Conservation (phyloP, 2,329 filamentous ascomycete species). For the Stenocarpella maydis region DNA sequence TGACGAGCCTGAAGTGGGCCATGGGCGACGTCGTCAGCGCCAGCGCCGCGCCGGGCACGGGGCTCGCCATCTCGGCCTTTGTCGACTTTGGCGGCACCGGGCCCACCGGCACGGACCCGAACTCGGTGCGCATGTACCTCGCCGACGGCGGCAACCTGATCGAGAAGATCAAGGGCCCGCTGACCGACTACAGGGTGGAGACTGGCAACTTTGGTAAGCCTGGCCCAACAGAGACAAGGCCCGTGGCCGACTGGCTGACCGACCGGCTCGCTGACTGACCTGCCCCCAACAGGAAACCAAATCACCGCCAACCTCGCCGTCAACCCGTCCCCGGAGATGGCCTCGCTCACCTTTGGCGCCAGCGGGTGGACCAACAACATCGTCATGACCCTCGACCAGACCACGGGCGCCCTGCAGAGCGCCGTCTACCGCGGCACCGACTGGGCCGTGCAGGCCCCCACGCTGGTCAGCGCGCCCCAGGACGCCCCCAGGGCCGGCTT, state of each 20-base stretch:
- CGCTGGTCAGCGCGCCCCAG: slow-evolving; percentile 20
- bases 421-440: slow-evolving; percentile 23
- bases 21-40: slow-evolving; percentile 12
- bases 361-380: slow-evolving; percentile 36
- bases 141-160: slow-evolving; percentile 25
- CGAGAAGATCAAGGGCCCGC: slow-evolving; percentile 30
- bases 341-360: slow-evolving; percentile 31
- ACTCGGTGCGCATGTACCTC: slow-evolving; percentile 29
- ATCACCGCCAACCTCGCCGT: slow-evolving; percentile 25
- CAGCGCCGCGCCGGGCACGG: slow-evolving; percentile 29
- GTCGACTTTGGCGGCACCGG: slow-evolving; percentile 25
- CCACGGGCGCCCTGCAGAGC: slow-evolving; percentile 27
- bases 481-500: slow-evolving; percentile 7
- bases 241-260: too few species aligned
- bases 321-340: slow-evolving; percentile 33
- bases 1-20: slow-evolving; percentile 28
- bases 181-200: slow-evolving; percentile 11
- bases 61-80: slow-evolving; percentile 32
- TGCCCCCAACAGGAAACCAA: slow-evolving; percentile 16
- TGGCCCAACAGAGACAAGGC: neutral
- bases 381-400: slow-evolving; percentile 26
- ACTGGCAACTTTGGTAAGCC: slow-evolving; percentile 33
- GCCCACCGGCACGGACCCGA: slow-evolving; percentile 25
- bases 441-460: slow-evolving; percentile 28
- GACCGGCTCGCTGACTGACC: neutral